Conservation (phyloP, 768 basidiomycete genomes). For the Russula earlei region DNA sequence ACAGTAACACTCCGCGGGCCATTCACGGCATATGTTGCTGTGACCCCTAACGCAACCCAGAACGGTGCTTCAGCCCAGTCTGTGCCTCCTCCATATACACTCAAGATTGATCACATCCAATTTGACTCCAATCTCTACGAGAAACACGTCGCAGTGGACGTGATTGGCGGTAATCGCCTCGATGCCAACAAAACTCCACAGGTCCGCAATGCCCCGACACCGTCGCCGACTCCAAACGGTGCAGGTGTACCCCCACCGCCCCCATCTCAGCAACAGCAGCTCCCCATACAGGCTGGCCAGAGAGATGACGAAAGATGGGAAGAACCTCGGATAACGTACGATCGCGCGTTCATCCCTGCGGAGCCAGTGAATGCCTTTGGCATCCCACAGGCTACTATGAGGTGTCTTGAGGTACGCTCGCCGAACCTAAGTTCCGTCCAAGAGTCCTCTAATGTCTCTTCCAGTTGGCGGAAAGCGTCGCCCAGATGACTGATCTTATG, state of each 20-base stretch:
- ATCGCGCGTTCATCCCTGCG: constrained; percentile 57
- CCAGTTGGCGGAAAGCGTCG: constrained; percentile 74
- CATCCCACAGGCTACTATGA: constrained; percentile 83
- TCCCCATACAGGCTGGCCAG: constrained; percentile 12
- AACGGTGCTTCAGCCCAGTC: constrained; percentile 13
- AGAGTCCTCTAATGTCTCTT: constrained; percentile 8
- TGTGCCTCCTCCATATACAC: constrained; percentile 23
- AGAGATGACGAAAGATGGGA: constrained; percentile 51
- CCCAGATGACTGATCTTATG: constrained; percentile 72
- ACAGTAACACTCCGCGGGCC: constrained; percentile 69
- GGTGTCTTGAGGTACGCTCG: constrained; percentile 64
- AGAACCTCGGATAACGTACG: constrained; percentile 52
- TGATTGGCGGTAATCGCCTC: constrained; percentile 43
- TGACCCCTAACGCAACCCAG: constrained; percentile 23
- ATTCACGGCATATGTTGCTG: constrained; percentile 52
- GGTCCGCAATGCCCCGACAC: constrained; percentile 13
- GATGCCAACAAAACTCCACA: constrained; percentile 29
- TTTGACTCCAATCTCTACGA: constrained; percentile 70
- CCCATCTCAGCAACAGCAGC: constrained; percentile 8
- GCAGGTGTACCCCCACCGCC: not conserved
- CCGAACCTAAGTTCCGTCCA: constrained; percentile 7
- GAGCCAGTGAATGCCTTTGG: constrained; percentile 86
- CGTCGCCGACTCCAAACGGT: constrained; percentile 23
- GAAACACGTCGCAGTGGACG: constrained; percentile 62
- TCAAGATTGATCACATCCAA: constrained; percentile 64